These are phyloP conservation scores for Neophaeococcomyces mojaviensis DNA, from an alignment of 2,329 filamentous ascomycete species.

Conservation along the genomic window DNA sequence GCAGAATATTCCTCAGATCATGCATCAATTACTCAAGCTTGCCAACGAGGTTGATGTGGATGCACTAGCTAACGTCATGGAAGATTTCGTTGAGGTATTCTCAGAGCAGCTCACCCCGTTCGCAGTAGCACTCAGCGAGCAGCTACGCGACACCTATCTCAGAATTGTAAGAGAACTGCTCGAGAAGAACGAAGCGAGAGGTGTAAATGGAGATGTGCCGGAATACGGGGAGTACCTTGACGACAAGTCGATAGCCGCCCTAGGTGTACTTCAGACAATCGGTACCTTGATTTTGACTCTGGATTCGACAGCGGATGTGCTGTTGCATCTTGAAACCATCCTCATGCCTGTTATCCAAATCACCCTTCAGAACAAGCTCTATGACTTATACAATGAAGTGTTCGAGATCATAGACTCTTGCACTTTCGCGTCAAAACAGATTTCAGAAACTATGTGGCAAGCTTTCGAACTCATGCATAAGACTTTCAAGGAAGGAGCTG, in stretches of 20 bases:
- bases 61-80: slow-evolving; percentile 96
- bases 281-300: slow-evolving; percentile 93
- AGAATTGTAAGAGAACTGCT: slow-evolving; percentile 86
- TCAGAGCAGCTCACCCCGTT: slow-evolving; percentile 95
- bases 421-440: slow-evolving; percentile 92
- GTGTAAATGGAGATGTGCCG: slow-evolving; percentile 56
- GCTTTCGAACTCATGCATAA: slow-evolving; percentile 94
- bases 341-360: slow-evolving; percentile 96
- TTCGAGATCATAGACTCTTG: slow-evolving; percentile 99
- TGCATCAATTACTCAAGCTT: slow-evolving; percentile 95
- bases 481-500: slow-evolving; percentile 93
- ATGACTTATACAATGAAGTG: slow-evolving; percentile 94
- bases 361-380: slow-evolving; percentile 95
- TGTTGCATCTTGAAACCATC: slow-evolving; percentile 88
- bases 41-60: slow-evolving; percentile 98
- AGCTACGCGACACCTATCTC: slow-evolving; percentile 91
- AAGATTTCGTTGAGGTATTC: slow-evolving; percentile 98
- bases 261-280: slow-evolving; percentile 94
- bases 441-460: slow-evolving; percentile 96
- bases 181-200: slow-evolving; percentile 70
- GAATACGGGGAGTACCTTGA: slow-evolving; percentile 89
- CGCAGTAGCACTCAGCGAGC: slow-evolving; percentile 89
- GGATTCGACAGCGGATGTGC: slow-evolving; percentile 92
- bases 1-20: slow-evolving; percentile 94
- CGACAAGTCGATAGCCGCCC: slow-evolving; percentile 95